phyloP scores from a whole-genome alignment of 192 early-diverging fungal species.

The Phlyctochytrium arcticum region DNA sequence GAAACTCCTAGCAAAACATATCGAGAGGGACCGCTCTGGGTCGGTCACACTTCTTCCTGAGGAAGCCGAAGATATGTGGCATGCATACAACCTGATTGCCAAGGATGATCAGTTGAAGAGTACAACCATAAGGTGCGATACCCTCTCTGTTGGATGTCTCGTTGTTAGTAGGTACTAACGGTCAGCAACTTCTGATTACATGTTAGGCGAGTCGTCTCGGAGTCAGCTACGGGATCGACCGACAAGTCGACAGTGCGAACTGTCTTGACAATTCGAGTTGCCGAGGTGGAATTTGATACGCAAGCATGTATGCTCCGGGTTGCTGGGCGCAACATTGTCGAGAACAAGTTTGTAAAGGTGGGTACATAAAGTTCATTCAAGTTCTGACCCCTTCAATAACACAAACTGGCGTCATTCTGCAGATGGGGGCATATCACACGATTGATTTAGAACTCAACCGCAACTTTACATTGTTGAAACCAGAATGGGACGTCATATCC shows the following conservation, averaged over 20 bases:
- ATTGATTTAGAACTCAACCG: slow-evolving; percentile 88
- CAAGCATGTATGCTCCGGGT: slow-evolving; percentile 81
- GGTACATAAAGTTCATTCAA: neutral
- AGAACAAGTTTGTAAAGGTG: slow-evolving; percentile 90
- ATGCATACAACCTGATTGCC: slow-evolving; percentile 76
- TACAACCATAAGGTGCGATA: slow-evolving; percentile 69
- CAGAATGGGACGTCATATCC: slow-evolving; percentile 91
- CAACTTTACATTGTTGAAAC: slow-evolving; percentile 82
- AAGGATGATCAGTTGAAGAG: slow-evolving; percentile 83
- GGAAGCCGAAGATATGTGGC: slow-evolving; percentile 98
- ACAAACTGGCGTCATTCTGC: neutral
- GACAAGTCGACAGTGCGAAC: slow-evolving; percentile 75
- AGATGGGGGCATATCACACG: slow-evolving; percentile 91
- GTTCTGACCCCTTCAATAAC: neutral
- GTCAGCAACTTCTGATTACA: neutral
- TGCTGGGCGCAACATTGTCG: slow-evolving; percentile 77
- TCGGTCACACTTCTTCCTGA: slow-evolving; percentile 79
- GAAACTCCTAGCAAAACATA: slow-evolving; percentile 66
- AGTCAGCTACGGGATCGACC: slow-evolving; percentile 82
- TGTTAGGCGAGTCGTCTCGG: slow-evolving; percentile 78
- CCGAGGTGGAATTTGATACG: slow-evolving; percentile 86
- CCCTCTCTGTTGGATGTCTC: neutral
- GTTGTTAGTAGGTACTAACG: neutral
- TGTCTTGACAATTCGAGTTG: slow-evolving; percentile 79
- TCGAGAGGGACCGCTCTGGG: slow-evolving; percentile 81